phyloP scores from a whole-genome alignment of 1,139 yeast genomes.

The Yamadazyma atlantica region DNA sequence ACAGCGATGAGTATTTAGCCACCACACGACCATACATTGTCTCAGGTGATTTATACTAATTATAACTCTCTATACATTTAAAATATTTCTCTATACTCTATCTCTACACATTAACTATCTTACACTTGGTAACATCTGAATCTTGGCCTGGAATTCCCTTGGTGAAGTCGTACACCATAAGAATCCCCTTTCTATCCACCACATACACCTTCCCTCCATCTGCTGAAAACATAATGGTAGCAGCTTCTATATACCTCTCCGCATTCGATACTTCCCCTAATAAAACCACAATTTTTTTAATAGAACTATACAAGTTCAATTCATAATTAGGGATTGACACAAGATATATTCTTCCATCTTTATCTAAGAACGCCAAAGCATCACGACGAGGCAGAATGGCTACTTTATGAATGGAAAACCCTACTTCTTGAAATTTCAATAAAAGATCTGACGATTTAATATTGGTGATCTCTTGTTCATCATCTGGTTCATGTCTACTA shows the following conservation, averaged over 20 bases:
- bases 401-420: constrained; percentile 70
- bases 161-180: constrained; percentile 82
- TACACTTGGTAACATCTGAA: constrained; percentile 77
- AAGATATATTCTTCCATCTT: constrained; percentile 72
- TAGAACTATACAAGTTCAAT: constrained; percentile 28
- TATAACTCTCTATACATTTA: too few species aligned
- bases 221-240: constrained; percentile 69
- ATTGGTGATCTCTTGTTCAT: constrained; percentile 20
- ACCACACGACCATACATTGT: too few species aligned
- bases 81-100: too few species aligned
- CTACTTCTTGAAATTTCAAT: constrained; percentile 71
- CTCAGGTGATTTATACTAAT: too few species aligned
- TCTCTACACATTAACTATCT: constrained; percentile 41
- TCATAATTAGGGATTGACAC: constrained; percentile 62
- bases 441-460: constrained; percentile 35
- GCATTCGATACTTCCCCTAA: constrained; percentile 82
- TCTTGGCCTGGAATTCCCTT: constrained; percentile 77
- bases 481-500: constrained; percentile 18
- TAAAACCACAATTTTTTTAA: constrained; percentile 57
- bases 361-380: constrained; percentile 75
- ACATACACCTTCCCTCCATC: constrained; percentile 79
- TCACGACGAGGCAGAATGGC: constrained; percentile 85
- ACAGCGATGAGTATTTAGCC: too few species aligned
- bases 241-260: constrained; percentile 65
- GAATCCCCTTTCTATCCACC: constrained; percentile 77